Evolutionary conservation across 2,329 filamentous ascomycete species (phyloP), one percentile per base, ranked within the genome.

Genomic region (Exophiala xenobiotica): DNA sequence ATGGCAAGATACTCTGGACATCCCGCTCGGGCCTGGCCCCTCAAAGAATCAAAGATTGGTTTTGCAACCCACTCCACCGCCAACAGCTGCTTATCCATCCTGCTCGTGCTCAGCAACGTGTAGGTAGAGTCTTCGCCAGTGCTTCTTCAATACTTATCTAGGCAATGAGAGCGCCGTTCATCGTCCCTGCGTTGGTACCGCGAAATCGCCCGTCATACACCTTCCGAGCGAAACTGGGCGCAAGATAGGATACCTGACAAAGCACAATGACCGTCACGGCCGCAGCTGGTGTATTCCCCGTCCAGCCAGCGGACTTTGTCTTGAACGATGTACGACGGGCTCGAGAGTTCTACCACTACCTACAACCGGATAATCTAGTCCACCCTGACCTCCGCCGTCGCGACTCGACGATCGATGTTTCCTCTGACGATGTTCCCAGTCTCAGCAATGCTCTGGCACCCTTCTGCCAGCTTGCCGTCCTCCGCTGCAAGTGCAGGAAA

Each of bases 261-360:
- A 40, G 22, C 19, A 24, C 38, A 7, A 18, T 7, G 8, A 24
- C 38, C 22, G 38, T 8, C 18, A 6, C 22, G 9, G 20, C 18
- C 38, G n/a, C n/a, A n/a, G n/a, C n/a, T n/a, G n/a, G n/a, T n/a
- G 18, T 6, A 8, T 40, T 40, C 23, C 14, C 19, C 11, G 6
- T 40, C 19, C 38, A 40, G 20, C 38, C 38, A 12, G 38, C 20
- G 4, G 38, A 40, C 38, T 40, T 40, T 14, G 14, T n/a, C 20
- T n/a, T 40, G 18, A 27, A 54, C 39, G 51, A 55, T 60, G 57
- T 55, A 49, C 68, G 68, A 41, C 58, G 67, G 49, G 65, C 61
- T 26, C 65, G 70, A 27, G 70, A 71, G 51, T 63, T 71, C 23
- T 71, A 71, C 54, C 67, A 69, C 46, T 72, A 70, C 49, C 70